Evolutionary conservation across 768 basidiomycete genomes (phyloP).

Genomic region (Calocera viscosa): DNA sequence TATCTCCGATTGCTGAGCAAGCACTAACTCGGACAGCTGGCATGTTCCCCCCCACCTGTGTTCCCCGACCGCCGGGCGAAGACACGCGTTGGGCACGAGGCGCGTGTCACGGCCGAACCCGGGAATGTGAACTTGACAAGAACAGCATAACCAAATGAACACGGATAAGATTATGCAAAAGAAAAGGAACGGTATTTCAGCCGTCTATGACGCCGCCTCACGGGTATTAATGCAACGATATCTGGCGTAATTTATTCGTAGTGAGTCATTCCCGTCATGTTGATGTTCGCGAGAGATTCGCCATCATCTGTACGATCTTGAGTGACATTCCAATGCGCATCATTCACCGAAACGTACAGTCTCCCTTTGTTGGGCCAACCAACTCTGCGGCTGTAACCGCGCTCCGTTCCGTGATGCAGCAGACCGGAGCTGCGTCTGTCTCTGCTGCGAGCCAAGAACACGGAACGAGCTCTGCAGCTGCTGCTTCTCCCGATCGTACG

Average conservation of each 20-base stretch:
- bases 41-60: no score
- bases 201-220: no score
- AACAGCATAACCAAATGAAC: no score
- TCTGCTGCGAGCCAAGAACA: slow-evolving; percentile 46
- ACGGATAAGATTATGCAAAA: no score
- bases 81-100: no score
- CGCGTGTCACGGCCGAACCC: no score
- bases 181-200: no score
- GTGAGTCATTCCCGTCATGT: no score
- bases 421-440: slow-evolving; percentile 29
- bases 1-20: neutral
- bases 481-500: slow-evolving; percentile 65
- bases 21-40: neutral
- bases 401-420: slow-evolving; percentile 42
- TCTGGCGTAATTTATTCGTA: no score
- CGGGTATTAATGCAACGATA: no score
- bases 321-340: neutral
- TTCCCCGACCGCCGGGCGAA: no score
- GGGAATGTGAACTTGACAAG: no score
- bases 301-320: neutral
- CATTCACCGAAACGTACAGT: slow-evolving; percentile 27
- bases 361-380: slow-evolving; percentile 56
- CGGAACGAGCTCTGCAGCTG: slow-evolving; percentile 71
- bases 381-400: slow-evolving; percentile 46
- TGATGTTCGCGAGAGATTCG: neutral